Base-by-base conservation (phyloP, 2,329 filamentous ascomycete species). In the Gyromitra esculenta region DNA sequence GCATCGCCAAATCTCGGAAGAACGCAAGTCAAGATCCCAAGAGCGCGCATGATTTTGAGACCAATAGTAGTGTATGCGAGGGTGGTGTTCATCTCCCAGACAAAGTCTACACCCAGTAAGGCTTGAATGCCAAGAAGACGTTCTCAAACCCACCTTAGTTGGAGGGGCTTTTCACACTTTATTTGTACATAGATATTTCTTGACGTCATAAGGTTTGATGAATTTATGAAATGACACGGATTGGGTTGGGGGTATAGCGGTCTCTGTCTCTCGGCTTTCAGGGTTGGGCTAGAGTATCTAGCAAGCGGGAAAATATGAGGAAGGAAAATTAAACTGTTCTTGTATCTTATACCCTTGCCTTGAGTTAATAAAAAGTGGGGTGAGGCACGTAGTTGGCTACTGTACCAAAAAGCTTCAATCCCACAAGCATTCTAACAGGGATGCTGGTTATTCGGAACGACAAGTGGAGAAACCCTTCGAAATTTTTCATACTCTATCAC, bases 1-100 rank as follows among this genome's bases (percentile, higher is more conserved):
- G 79, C 35, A 71, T 80, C 48, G 45, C 67, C 1, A 78, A 64
- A 59, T 75, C 60, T 18, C 62, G 43, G 74, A 64, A 52, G 39
- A 9, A 35, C 2, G 25, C 68, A 7, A 54, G 18, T 18, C 41
- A 25, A 37, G 11, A 9, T 41, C 31, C 50, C 8, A 18, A 11
- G 18, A 54, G 41, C 5, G 18, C 11, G 11, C 7, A 7, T 13
- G 52, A 45, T 62, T 52, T 4, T 18, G 57, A 31, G 31, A 41
- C 8, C 18, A 45, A n/a, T 48, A 60, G 31, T 7, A 37, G 54
- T 13, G 31, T 35, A 1, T 5, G 1, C 3, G 41, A 41, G 21
- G 35, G n/a, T 5, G n/a, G 15, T 8, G 59, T 63, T 7, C 13
- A 15, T n/a, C 41, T 18, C 18, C 59, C 65, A 7, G 52, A 37